phyloP scores from a whole-genome alignment of 225 moss, liverwort and hornwort genomes.

The Climacium dendroides region DNA sequence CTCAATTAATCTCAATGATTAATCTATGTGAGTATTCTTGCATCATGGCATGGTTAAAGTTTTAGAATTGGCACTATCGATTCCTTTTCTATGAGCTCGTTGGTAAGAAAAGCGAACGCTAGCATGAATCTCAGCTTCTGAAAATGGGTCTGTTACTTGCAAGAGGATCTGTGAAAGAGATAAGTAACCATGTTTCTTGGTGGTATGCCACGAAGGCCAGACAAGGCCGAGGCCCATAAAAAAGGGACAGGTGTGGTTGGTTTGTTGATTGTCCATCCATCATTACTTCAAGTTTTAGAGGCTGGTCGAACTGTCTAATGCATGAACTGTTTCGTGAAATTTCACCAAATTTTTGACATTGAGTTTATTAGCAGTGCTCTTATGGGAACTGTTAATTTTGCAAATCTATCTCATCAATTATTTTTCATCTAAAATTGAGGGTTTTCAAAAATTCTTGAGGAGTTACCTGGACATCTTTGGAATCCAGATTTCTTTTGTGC shows the following conservation, averaged over 20 bases:
- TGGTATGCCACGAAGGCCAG: conserved; percentile 86
- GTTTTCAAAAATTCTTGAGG: no score
- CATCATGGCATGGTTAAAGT: not conserved
- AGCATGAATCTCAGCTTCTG: not conserved
- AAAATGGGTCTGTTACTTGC: not conserved
- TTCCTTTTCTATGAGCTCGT: not conserved
- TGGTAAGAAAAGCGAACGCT: not conserved
- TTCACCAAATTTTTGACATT: not conserved
- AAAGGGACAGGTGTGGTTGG: not conserved
- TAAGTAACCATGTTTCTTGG: conserved; percentile 71
- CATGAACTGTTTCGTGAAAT: not conserved
- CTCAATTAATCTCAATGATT: not conserved
- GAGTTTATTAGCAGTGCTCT: not conserved
- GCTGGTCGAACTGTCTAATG: not conserved
- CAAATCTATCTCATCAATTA: not conserved
- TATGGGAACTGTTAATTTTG: not conserved
- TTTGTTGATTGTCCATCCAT: not conserved
- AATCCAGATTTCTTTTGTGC: not conserved
- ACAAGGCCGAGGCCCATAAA: conserved; percentile 82
- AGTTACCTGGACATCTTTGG: not conserved
- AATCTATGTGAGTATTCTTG: not conserved
- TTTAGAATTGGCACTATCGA: not conserved
- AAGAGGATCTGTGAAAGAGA: not conserved
- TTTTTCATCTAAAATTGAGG: not conserved
- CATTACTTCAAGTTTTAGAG: not conserved